A percentile compares a stretch with the other conserved stretches of the same genome.
Conservation (phyloP, 1,284 basidiomycete species). For the Hypsizygus ulmarius region DNA sequence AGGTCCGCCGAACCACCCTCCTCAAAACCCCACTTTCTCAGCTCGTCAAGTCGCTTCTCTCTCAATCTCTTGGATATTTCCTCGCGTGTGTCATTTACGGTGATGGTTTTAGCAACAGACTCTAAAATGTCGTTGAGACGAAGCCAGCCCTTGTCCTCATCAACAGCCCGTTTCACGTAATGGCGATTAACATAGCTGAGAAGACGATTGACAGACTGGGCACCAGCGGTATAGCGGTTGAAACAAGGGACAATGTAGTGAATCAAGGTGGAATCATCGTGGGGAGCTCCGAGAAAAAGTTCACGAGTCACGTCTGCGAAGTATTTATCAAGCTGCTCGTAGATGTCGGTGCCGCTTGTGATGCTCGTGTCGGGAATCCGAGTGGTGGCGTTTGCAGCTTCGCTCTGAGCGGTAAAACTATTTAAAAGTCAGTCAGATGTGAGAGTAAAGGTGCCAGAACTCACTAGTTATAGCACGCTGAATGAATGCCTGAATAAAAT, state of each 20-base stretch:
- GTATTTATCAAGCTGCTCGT: slow-evolving; percentile 66
- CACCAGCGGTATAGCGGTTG: slow-evolving; percentile 63
- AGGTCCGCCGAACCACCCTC: slow-evolving; percentile 48
- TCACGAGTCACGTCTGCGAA: slow-evolving; percentile 59
- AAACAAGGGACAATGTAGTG: slow-evolving; percentile 69
- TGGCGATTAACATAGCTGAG: slow-evolving; percentile 78
- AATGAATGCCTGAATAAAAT: slow-evolving; percentile 74
- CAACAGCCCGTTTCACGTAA: slow-evolving; percentile 70
- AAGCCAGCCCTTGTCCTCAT: slow-evolving; percentile 77
- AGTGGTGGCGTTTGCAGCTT: slow-evolving; percentile 34
- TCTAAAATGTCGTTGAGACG: slow-evolving; percentile 63
- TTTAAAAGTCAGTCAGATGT: slow-evolving; percentile 13
- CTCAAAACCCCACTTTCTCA: slow-evolving; percentile 67
- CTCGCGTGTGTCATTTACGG: slow-evolving; percentile 52
- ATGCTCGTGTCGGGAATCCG: slow-evolving; percentile 25
- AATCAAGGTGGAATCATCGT: slow-evolving; percentile 63
- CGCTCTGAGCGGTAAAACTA: slow-evolving; percentile 61
- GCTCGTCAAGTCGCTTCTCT: slow-evolving; percentile 57
- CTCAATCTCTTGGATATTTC: slow-evolving; percentile 53
- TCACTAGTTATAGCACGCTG: slow-evolving; percentile 74
- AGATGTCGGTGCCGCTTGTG: slow-evolving; percentile 61
- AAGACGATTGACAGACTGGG: slow-evolving; percentile 63
- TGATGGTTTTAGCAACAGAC: slow-evolving; percentile 54
- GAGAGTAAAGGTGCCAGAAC: slow-evolving; percentile 15
- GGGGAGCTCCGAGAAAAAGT: slow-evolving; percentile 57